Evolutionary conservation across 805 yeast genomes (phyloP).

Genomic region (Myxozyma sirexii): DNA sequence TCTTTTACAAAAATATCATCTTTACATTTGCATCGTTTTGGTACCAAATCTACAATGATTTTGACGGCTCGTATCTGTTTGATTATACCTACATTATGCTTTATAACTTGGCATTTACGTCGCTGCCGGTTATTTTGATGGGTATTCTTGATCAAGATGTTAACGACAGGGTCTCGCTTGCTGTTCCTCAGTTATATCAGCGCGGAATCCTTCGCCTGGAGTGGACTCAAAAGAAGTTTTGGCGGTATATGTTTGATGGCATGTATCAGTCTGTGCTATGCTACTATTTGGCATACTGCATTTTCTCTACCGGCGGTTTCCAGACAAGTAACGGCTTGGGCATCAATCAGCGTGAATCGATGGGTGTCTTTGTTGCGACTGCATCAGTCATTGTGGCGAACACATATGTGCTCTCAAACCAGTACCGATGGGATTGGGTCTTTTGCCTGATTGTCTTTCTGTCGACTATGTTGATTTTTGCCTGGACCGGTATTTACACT

Average conservation of each 20-base stretch:
- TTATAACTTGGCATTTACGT: constrained; percentile 79
- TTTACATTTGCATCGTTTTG: constrained; percentile 76
- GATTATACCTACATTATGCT: constrained; percentile 79
- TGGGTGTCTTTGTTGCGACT: constrained; percentile 65
- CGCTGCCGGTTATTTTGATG: constrained; percentile 72
- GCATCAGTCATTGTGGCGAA: constrained; percentile 68
- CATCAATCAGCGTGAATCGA: constrained; percentile 68
- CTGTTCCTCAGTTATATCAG: constrained; percentile 71
- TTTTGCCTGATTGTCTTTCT: constrained; percentile 55
- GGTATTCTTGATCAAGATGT: constrained; percentile 80
- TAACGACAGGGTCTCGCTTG: constrained; percentile 61
- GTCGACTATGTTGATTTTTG: constrained; percentile 60
- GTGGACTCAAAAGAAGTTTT: constrained; percentile 63
- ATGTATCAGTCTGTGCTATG: constrained; percentile 70
- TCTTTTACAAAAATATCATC: constrained; percentile 74
- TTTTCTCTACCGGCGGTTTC: constrained; percentile 52
- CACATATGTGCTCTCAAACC: constrained; percentile 65
- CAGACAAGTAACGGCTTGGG: constrained; percentile 52
- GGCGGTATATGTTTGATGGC: constrained; percentile 69
- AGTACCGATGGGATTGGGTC: constrained; percentile 78
- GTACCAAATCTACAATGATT: constrained; percentile 69
- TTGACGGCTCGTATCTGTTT: constrained; percentile 75
- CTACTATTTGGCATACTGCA: constrained; percentile 66
- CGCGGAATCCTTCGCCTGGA: constrained; percentile 66
- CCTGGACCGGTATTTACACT: constrained; percentile 85